Conservation (phyloP, 2,329 filamentous ascomycete species). For the Helotiales sp. region DNA sequence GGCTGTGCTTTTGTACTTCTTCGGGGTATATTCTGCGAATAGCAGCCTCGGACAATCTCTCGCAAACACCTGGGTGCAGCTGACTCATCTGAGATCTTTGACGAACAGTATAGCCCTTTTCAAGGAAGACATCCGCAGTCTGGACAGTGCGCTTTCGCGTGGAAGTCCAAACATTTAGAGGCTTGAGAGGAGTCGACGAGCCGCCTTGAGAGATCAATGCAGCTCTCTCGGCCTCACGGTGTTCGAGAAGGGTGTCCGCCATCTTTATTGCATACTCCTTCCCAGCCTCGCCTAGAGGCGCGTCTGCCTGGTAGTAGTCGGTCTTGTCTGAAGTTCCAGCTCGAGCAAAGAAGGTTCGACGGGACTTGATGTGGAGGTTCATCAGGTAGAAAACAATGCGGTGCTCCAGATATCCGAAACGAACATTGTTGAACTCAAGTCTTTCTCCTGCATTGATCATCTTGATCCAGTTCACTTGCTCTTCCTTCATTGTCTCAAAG, state of each 20-base stretch:
- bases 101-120: constrained; percentile 79
- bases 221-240: constrained; percentile 79
- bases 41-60: constrained; percentile 82
- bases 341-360: constrained; percentile 89
- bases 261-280: constrained; percentile 80
- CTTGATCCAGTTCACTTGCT: constrained; percentile 95
- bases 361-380: constrained; percentile 94
- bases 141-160: constrained; percentile 88
- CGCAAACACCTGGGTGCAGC: constrained; percentile 93
- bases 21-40: constrained; percentile 85
- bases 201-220: constrained; percentile 69
- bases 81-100: constrained; percentile 97
- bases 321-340: constrained; percentile 85
- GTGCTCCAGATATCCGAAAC: constrained; percentile 94
- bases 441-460: constrained; percentile 98
- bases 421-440: constrained; percentile 94
- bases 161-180: constrained; percentile 91
- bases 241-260: constrained; percentile 78
- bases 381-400: constrained; percentile 98
- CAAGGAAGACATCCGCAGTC: constrained; percentile 79
- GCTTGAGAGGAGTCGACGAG: constrained; percentile 67
- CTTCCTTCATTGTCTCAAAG: constrained; percentile 95
- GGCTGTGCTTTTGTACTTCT: constrained; percentile 88
- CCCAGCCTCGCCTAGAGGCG: constrained; percentile 78
- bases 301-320: constrained; percentile 90